Base-by-base conservation (phyloP, 352 stramenopile genomes). In the Phytophthora aleatoria region DNA sequence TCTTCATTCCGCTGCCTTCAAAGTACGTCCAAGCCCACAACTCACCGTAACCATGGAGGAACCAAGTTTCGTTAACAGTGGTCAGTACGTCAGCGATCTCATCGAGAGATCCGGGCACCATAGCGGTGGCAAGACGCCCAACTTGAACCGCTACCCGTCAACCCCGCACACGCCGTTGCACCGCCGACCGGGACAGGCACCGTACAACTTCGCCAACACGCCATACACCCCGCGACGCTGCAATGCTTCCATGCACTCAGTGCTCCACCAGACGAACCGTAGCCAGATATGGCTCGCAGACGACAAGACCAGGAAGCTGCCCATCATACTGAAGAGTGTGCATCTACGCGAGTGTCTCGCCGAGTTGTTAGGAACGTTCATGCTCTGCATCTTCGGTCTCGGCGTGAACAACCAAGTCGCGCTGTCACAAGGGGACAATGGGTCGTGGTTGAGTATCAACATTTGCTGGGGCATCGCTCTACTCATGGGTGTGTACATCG, bases 381-480 rank as follows among this genome's bases (percentile, higher is more conserved):
- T 57, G 11, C 44, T 57, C 20, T 36, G 31, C 20, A 5, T 57
- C 3, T 57, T 57, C 63, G 78, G 81, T 26, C 72, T 79, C 43
- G 81, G 78, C 38, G 78, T 85, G 8, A 85, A 85, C 61, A 77
- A 82, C 55, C 76, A 90, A 71, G 74, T 85, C 13, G 64, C 57
- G 8, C 62, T 83, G 13, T 87, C 75, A 20, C 38, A 77, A 5
- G 71, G 70, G 11, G 54, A 33, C 9, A 82, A 79, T 50, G 80
- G 80, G 44, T 84, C 73, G 45, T 87, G 77, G 64, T 62, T 84
- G n/a, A 85, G 77, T 52, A 83, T 89, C 65, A 85, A 44, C 42
- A 77, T 51, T 28, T 73, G 58, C 42, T 64, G 81, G 15, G 51
- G 83, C 11, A 70, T 91, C 33, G 83, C 59, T 7, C 51, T 91